These are phyloP conservation scores for Fusarium sp. DNA, from an alignment of 2,329 filamentous ascomycete species.

Conservation along the genomic window DNA sequence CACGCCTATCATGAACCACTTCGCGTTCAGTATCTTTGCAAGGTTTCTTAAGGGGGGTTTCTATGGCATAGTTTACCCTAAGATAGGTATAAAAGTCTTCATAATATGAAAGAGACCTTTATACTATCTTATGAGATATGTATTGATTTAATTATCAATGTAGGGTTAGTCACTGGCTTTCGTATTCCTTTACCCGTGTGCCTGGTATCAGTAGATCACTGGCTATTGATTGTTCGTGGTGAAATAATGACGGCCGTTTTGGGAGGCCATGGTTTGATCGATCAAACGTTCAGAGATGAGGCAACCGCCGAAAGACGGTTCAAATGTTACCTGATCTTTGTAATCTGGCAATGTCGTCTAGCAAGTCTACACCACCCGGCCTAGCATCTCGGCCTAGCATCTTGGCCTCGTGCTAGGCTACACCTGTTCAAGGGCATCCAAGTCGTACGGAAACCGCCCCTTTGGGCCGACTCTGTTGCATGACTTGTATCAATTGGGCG, in stretches of 20 bases:
- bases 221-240: conserved; percentile 16
- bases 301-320: conserved; percentile 21
- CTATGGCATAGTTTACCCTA: not conserved
- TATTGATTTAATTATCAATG: too few relatives aligned
- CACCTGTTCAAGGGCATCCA: conserved; percentile 24
- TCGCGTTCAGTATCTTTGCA: not conserved
- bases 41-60: not conserved
- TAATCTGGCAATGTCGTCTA: not conserved
- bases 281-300: conserved; percentile 33
- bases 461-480: conserved; percentile 41
- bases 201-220: conserved; percentile 14
- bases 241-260: conserved; percentile 27
- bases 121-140: too few relatives aligned
- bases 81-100: not conserved
- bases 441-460: conserved; percentile 28
- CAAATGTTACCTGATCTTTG: conserved; percentile 3
- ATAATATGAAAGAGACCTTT: too few relatives aligned
- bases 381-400: too few relatives aligned
- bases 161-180: too few relatives aligned
- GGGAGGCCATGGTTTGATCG: conserved; percentile 32
- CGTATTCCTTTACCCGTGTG: too few relatives aligned
- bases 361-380: not conserved
- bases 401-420: not conserved
- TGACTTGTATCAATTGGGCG: conserved; percentile 45
- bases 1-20: not conserved